Evolutionary conservation across 129 eudicot species (phyloP).

Genomic region (Chrysanthemum lavandulifolium): DNA sequence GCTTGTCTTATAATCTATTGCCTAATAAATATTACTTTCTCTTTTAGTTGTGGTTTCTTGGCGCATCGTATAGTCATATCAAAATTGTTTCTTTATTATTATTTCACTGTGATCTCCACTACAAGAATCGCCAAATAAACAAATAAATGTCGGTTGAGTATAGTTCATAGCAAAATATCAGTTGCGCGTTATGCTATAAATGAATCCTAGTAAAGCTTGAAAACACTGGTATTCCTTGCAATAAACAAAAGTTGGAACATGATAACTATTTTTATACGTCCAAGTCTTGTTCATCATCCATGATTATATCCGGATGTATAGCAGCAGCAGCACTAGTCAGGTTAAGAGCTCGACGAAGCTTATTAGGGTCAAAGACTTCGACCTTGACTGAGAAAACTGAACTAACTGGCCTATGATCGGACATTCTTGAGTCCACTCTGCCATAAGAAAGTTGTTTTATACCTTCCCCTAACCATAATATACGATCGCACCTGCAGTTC

Average conservation of each 20-base stretch:
- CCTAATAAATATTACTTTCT: too few relatives aligned
- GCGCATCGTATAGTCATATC: too few relatives aligned
- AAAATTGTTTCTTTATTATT: too few relatives aligned
- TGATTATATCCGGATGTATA: constrained; percentile 63
- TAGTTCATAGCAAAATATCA: not conserved
- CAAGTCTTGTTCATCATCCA: constrained; percentile 35
- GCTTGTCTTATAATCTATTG: too few relatives aligned
- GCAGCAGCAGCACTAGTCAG: constrained; percentile 61
- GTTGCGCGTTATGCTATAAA: not conserved
- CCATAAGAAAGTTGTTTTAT: constrained; percentile 74
- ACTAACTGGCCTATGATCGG: constrained; percentile 94
- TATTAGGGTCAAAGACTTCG: constrained; percentile 77
- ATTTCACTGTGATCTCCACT: not conserved
- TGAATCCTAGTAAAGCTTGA: not conserved
- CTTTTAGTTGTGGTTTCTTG: too few relatives aligned
- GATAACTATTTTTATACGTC: constrained; percentile 22
- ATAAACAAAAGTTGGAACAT: not conserved
- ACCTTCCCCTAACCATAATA: constrained; percentile 92
- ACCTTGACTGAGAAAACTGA: constrained; percentile 73
- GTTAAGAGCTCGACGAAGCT: constrained; percentile 74
- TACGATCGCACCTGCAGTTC: constrained; percentile 89
- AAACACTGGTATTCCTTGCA: not conserved
- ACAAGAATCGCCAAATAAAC: not conserved
- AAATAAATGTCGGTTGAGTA: not conserved
- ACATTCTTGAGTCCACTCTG: constrained; percentile 63